Conservation (phyloP, 768 basidiomycete genomes). For the Lanmaoa pseudosensibilis region DNA sequence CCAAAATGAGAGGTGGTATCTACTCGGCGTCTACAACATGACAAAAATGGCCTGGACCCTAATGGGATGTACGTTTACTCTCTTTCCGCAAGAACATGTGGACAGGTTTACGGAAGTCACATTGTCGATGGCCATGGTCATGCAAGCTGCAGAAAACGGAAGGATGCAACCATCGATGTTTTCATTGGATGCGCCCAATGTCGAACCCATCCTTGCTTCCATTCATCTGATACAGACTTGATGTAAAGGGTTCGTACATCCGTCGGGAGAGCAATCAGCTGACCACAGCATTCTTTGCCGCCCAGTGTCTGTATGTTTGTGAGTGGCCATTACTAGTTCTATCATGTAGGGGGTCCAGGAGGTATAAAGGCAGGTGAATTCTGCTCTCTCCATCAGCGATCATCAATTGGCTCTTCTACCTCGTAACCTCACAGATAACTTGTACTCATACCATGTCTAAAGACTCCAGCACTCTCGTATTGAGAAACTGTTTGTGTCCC, state of each 20-base stretch:
- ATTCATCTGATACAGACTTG: not conserved
- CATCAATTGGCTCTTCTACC: not conserved
- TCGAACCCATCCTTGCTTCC: not conserved
- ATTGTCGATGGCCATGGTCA: too few species aligned
- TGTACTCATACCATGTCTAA: conserved; percentile 1
- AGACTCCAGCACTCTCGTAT: not conserved
- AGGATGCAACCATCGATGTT: not conserved
- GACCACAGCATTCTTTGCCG: not conserved
- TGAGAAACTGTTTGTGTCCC: conserved; percentile 8
- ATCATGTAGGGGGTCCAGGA: not conserved
- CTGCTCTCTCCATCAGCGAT: not conserved
- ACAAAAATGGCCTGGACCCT: too few species aligned
- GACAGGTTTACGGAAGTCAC: too few species aligned
- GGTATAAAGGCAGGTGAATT: conserved; percentile 4
- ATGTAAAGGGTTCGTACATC: not conserved
- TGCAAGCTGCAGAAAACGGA: too few species aligned
- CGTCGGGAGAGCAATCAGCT: not conserved
- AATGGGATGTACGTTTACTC: too few species aligned
- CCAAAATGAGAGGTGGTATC: too few species aligned
- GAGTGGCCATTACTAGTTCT: not conserved
- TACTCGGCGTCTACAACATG: too few species aligned
- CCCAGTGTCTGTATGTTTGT: too few species aligned
- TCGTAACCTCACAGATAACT: not conserved
- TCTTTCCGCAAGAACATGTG: too few species aligned
- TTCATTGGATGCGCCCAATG: not conserved